phyloP scores from a whole-genome alignment of 225 moss, liverwort and hornwort species.

The Pseudoscleropodium purum region DNA sequence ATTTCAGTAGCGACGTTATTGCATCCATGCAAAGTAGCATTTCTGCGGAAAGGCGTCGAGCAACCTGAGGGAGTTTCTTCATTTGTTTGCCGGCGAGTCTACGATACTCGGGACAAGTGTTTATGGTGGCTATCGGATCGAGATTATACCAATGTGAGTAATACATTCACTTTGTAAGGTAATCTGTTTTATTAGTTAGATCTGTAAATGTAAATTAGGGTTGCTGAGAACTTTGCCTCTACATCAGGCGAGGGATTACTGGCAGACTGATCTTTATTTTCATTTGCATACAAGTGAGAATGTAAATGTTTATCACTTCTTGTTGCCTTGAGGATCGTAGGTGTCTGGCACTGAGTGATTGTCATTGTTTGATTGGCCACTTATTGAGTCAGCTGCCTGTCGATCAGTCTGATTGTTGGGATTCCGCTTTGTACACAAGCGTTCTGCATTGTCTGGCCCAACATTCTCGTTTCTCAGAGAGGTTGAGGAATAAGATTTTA shows the following conservation, averaged over 20 bases:
- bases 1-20: constrained; percentile 77
- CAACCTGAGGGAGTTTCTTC: constrained; percentile 62
- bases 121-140: constrained; percentile 99
- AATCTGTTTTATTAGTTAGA: not conserved
- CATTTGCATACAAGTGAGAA: not conserved
- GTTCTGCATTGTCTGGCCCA: not conserved
- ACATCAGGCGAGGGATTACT: not conserved
- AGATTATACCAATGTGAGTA: constrained; percentile 96
- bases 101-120: constrained; percentile 71
- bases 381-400: not conserved
- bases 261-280: not conserved
- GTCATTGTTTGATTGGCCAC: not conserved
- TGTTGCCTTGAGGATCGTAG: not conserved
- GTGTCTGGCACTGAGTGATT: not conserved
- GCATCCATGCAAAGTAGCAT: constrained; percentile 97
- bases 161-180: not conserved
- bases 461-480: not conserved
- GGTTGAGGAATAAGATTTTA: not conserved
- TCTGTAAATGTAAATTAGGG: constrained; percentile 5
- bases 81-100: constrained; percentile 87
- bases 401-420: not conserved
- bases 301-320: not conserved
- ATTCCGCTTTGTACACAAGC: not conserved
- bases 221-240: not conserved
- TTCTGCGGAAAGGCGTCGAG: constrained; percentile 74